phyloP scores from a whole-genome alignment of 257 asterid species.

The Nyctanthes arbortristis region DNA sequence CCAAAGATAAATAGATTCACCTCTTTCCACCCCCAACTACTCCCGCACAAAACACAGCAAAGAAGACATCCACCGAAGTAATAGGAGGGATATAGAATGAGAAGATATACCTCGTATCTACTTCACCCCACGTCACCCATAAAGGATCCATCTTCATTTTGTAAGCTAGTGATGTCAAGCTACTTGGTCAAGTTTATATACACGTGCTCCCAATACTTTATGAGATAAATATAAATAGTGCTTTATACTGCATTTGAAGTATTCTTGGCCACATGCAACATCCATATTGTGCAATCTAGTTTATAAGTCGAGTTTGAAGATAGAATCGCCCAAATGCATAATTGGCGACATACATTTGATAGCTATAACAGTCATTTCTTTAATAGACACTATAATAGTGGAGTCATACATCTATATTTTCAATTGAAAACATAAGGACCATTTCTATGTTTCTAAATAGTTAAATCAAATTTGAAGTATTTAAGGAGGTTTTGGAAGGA shows the following conservation, averaged over 20 bases:
- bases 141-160: conserved; percentile 92
- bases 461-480: conserved; percentile 6
- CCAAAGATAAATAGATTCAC: too few species aligned
- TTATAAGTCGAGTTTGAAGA: background rate
- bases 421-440: background rate
- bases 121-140: conserved; percentile 98
- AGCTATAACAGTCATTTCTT: background rate
- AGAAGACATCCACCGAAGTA: background rate
- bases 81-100: conserved; percentile 8
- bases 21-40: too few species aligned
- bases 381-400: background rate
- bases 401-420: background rate
- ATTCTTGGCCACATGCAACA: background rate
- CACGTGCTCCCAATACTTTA: background rate
- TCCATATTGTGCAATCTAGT: background rate
- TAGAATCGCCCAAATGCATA: background rate
- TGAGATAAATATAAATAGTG: background rate
- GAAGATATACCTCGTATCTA: conserved; percentile 70
- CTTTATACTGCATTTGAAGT: background rate
- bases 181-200: conserved; percentile 51
- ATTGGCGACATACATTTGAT: background rate
- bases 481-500: background rate
- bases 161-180: conserved; percentile 78
- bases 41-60: too few species aligned
- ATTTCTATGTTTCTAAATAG: too few species aligned